phyloP scores from a whole-genome alignment of 805 yeast genomes.

The Candida alai region DNA sequence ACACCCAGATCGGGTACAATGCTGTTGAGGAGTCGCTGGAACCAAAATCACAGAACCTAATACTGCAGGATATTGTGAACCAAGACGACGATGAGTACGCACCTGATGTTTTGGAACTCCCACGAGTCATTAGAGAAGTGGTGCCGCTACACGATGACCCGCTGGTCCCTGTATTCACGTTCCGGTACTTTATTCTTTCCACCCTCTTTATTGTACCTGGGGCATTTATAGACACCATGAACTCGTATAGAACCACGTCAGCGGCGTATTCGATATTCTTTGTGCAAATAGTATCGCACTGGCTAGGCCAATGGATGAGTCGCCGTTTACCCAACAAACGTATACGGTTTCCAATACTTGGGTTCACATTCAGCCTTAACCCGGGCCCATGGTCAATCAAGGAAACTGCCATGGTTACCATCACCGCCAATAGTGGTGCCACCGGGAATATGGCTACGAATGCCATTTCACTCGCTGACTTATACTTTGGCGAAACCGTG shows the following conservation, averaged over 20 bases:
- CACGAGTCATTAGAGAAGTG: conserved; percentile 30
- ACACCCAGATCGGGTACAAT: no score
- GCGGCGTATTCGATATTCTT: conserved; percentile 51
- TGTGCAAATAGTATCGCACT: conserved; percentile 48
- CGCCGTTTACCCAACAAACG: conserved; percentile 31
- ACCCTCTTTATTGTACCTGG: conserved; percentile 37
- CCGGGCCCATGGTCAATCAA: conserved; percentile 58
- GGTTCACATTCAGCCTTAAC: conserved; percentile 34
- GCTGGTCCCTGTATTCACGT: conserved; percentile 33
- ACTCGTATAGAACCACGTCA: conserved; percentile 40
- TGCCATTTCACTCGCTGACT: conserved; percentile 44
- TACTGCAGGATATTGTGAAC: conserved; percentile 2
- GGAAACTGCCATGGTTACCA: conserved; percentile 49
- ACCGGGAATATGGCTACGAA: conserved; percentile 49
- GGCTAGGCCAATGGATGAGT: conserved; percentile 46
- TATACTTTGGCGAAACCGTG: conserved; percentile 37
- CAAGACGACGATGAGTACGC: conserved; percentile 1
- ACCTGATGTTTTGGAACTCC: conserved; percentile 24
- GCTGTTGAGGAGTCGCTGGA: no score
- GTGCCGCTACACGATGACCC: conserved; percentile 41
- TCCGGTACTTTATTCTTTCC: conserved; percentile 32
- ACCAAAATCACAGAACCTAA: background rate
- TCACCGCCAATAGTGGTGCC: conserved; percentile 51
- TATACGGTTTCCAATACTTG: conserved; percentile 14
- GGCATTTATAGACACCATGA: conserved; percentile 40